Base-by-base conservation (phyloP, 257 asterid genomes). In the Fraxinus pennsylvanica region DNA sequence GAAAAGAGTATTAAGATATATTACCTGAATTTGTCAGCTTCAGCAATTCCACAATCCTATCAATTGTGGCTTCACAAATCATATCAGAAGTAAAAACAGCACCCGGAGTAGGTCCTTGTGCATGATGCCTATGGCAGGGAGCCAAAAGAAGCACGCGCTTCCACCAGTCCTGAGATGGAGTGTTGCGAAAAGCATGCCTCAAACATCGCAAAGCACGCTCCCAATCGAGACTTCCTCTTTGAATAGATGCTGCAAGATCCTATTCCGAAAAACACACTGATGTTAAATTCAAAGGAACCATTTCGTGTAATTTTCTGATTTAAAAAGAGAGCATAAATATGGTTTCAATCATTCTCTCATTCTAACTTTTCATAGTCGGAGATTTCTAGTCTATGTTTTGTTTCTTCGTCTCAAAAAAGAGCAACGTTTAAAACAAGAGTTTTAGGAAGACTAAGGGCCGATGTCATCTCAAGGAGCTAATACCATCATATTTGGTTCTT, bases 161-260 rank as follows among this genome's bases (percentile, higher is more conserved):
- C 99, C 99, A 95, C 99, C 99, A 95, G 83, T 95, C 99, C 2
- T 96, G 98, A 43, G 99, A 95, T 86, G 99, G 99, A 78, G 96
- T 89, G 84, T 90, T 93, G 77, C 99, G 97, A 78, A 95, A 91
- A 79, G 99, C 97, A 87, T 95, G 99, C 83, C 98, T 91, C 84
- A 95, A 83, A 76, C 97, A 93, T 84, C 99, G 90, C 76, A 95
- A 84, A 77, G 99, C 99, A 84, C 99, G 82, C 85, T 95, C 98
- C 99, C 99, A 95, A 84, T 95, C 99, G 79, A 93, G 89, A 86
- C 95, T 93, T 83, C 97, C 98, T 89, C 90, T 90, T 87, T 86
- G 98, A 80, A 95, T 92, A 81, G 97, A 89, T 78, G 94, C 85
- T 76, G 98, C 99, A 85, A 95, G 94, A 86, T 95, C 99, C 99